Percentiles rank a stretch among this genome's conserved stretches.
Conservation (phyloP, 306 rosid genomes). For the Myrica gale region DNA sequence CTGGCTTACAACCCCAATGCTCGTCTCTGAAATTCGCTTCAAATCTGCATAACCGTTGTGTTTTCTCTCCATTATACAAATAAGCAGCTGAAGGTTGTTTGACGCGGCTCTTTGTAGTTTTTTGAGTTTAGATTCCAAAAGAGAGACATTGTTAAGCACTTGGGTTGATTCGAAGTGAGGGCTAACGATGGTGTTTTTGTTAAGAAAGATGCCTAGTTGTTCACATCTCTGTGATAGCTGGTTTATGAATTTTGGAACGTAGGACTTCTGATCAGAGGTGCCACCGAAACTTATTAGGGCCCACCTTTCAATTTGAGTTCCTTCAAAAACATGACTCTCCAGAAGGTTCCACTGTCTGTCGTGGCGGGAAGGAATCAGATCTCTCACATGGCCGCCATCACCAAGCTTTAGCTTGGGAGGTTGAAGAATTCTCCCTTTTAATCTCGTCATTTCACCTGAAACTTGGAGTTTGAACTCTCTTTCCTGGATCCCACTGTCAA, state of each 20-base stretch:
- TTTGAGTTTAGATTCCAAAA: slow-evolving; percentile 82
- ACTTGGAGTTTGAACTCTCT: slow-evolving; percentile 78
- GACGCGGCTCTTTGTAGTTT: slow-evolving; percentile 61
- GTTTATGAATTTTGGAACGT: slow-evolving; percentile 67
- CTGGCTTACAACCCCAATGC: slow-evolving; percentile 81
- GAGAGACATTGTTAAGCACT: slow-evolving; percentile 72
- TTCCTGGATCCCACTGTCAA: slow-evolving; percentile 74
- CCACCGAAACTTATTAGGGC: slow-evolving; percentile 88
- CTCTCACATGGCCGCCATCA: slow-evolving; percentile 75
- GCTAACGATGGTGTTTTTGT: slow-evolving; percentile 56
- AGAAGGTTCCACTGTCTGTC: slow-evolving; percentile 95
- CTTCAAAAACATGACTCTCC: slow-evolving; percentile 86
- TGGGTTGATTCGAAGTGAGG: slow-evolving; percentile 82
- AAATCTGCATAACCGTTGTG: slow-evolving; percentile 92
- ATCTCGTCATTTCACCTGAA: slow-evolving; percentile 79
- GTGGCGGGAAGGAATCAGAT: slow-evolving; percentile 72
- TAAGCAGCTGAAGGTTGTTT: slow-evolving; percentile 83
- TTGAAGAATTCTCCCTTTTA: slow-evolving; percentile 83
- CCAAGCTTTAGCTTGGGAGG: slow-evolving; percentile 98
- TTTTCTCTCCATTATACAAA: slow-evolving; percentile 87
- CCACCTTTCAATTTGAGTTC: slow-evolving; percentile 88
- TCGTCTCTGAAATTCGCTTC: slow-evolving; percentile 93
- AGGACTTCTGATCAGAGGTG: slow-evolving; percentile 66
- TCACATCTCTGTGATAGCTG: slow-evolving; percentile 83
- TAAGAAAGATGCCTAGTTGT: slow-evolving; percentile 82